Conservation (phyloP, 73 alveolate species). For the Blepharisma stoltei region DNA sequence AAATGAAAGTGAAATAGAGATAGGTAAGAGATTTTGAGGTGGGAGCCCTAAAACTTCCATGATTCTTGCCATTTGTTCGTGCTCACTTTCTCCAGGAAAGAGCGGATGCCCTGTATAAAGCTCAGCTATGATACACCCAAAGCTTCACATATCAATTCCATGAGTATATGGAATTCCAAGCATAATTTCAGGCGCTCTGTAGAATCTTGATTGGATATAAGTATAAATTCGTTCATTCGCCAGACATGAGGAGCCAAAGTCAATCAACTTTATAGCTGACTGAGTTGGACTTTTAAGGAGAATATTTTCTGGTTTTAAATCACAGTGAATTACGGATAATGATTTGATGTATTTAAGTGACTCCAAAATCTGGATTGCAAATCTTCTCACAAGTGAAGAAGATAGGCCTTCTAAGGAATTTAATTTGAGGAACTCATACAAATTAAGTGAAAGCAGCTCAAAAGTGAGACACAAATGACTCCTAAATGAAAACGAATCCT, state of each 20-base stretch:
- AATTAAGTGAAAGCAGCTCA: constrained; percentile 47
- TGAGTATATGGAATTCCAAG: constrained; percentile 55
- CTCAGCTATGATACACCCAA: constrained; percentile 75
- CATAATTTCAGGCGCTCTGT: constrained; percentile 67
- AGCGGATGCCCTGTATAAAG: constrained; percentile 56
- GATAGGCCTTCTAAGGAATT: constrained; percentile 61
- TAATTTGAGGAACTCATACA: constrained; percentile 43
- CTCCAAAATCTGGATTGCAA: constrained; percentile 48
- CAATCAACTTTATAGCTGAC: too few relatives aligned
- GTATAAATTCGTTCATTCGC: neutral
- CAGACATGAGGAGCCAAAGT: too few relatives aligned
- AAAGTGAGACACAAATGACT: constrained; percentile 40
- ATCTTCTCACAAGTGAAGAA: constrained; percentile 42
- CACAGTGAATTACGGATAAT: too few relatives aligned
- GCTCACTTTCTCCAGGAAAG: constrained; percentile 68
- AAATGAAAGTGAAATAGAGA: too few relatives aligned
- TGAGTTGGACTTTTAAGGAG: too few relatives aligned
- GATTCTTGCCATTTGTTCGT: constrained; percentile 54
- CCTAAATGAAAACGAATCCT: constrained; percentile 38
- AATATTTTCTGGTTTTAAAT: too few relatives aligned
- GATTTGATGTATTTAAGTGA: constrained; percentile 1
- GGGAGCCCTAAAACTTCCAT: constrained; percentile 55
- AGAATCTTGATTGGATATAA: constrained; percentile 64
- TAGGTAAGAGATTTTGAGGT: constrained; percentile 31
- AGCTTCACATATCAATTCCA: constrained; percentile 66